Conservation (phyloP, 2,329 filamentous ascomycete species). For the Amphichorda felina region DNA sequence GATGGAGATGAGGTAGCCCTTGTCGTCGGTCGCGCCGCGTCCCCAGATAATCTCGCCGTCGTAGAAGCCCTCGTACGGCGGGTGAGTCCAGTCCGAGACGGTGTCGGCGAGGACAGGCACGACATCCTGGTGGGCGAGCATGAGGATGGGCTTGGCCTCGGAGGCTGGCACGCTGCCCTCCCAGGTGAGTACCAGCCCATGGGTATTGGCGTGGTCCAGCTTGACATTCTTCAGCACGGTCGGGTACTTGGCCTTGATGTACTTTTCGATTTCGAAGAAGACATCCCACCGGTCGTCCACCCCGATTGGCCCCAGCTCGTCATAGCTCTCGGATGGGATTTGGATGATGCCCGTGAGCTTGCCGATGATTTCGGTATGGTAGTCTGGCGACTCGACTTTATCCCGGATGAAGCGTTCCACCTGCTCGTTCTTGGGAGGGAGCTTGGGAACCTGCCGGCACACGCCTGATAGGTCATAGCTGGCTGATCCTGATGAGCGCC, state of each 20-base stretch:
- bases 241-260: conserved; percentile 38
- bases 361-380: no score
- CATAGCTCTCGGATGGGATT: conserved; percentile 42
- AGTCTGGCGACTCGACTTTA: no score
- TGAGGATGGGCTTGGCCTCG: conserved; percentile 38
- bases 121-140: conserved; percentile 55
- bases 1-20: conserved; percentile 46
- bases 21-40: conserved; percentile 47
- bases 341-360: conserved; percentile 19
- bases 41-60: conserved; percentile 50
- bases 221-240: conserved; percentile 30
- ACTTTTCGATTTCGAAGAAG: conserved; percentile 39
- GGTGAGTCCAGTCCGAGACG: conserved; percentile 41
- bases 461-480: no score
- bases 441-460: no score
- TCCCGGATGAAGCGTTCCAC: no score
- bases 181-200: conserved; percentile 48
- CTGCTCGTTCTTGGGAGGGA: no score
- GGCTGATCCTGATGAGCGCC: no score
- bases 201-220: conserved; percentile 44
- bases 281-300: conserved; percentile 46
- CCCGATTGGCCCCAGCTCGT: conserved; percentile 40
- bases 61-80: conserved; percentile 46
- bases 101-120: conserved; percentile 44
- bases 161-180: conserved; percentile 28